phyloP scores from a whole-genome alignment of 2,329 filamentous ascomycete genomes.

The Dactylellina haptotyla region DNA sequence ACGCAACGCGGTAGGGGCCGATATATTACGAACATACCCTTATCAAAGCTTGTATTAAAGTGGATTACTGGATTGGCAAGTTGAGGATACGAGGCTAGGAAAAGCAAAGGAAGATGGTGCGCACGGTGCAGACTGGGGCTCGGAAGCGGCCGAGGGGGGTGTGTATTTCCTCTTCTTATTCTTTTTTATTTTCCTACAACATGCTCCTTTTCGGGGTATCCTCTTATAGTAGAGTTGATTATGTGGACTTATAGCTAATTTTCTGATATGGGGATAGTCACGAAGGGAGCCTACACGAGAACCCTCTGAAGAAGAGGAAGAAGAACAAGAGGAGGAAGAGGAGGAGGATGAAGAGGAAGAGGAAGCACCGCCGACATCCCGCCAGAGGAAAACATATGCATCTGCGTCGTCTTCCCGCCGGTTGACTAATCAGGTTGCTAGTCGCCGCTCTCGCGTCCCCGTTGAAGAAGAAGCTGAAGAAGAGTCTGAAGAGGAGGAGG shows the following conservation, averaged over 20 bases:
- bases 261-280: too few species aligned
- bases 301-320: slow-evolving; percentile 47
- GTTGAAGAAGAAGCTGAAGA: slow-evolving; percentile 3
- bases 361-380: slow-evolving; percentile 2
- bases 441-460: not conserved
- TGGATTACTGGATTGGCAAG: not conserved
- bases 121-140: slow-evolving; percentile 11
- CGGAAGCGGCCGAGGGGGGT: slow-evolving; percentile 30
- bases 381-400: slow-evolving; percentile 10
- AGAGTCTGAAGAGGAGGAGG: slow-evolving; percentile 23
- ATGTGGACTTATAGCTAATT: too few species aligned
- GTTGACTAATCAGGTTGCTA: not conserved
- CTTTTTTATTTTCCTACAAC: not conserved
- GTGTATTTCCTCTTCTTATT: not conserved
- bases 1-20: too few species aligned
- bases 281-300: slow-evolving; percentile 29
- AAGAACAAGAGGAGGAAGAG: slow-evolving; percentile 49
- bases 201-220: not conserved
- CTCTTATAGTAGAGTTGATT: not conserved
- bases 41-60: too few species aligned
- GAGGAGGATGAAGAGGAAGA: slow-evolving; percentile 50
- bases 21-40: too few species aligned
- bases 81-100: not conserved
- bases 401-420: not conserved
- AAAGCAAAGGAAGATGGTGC: not conserved